Conservation (phyloP, 2,329 filamentous ascomycete species). For the Pseudogymnoascus sp. region DNA sequence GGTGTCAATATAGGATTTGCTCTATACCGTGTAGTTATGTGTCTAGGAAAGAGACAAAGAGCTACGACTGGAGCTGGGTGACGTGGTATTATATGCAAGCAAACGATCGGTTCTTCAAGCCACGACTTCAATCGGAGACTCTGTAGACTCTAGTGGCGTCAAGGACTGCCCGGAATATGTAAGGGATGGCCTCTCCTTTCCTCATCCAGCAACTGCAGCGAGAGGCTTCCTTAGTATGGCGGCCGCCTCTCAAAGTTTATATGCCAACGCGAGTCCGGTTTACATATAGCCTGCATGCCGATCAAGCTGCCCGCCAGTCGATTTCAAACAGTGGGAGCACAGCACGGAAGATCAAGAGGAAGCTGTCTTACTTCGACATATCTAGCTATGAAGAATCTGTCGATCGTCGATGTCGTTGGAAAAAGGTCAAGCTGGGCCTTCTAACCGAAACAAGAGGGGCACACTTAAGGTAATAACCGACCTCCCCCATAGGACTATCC, state of each 20-base stretch:
- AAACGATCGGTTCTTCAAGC: background rate
- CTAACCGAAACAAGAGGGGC: background rate
- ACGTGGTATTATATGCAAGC: background rate
- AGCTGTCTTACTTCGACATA: background rate
- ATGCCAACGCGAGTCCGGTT: background rate
- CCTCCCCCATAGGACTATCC: background rate
- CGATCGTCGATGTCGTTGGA: background rate
- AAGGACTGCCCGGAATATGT: background rate
- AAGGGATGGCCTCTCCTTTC: background rate
- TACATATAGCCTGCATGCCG: background rate
- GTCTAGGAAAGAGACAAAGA: background rate
- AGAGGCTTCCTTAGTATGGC: background rate
- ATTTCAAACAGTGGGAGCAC: background rate
- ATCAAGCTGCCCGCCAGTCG: background rate
- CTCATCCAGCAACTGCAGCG: background rate
- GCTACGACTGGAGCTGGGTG: background rate
- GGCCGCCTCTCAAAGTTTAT: background rate
- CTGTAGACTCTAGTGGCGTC: background rate
- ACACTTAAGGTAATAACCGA: constrained; percentile 5
- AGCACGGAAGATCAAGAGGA: background rate
- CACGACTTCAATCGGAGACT: background rate
- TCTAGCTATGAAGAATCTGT: background rate
- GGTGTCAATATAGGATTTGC: background rate
- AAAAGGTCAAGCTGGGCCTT: background rate
- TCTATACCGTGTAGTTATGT: background rate